These are phyloP conservation scores for Sclerotiophoma versabilis DNA, from an alignment of 2,329 filamentous ascomycete species.

Conservation along the genomic window DNA sequence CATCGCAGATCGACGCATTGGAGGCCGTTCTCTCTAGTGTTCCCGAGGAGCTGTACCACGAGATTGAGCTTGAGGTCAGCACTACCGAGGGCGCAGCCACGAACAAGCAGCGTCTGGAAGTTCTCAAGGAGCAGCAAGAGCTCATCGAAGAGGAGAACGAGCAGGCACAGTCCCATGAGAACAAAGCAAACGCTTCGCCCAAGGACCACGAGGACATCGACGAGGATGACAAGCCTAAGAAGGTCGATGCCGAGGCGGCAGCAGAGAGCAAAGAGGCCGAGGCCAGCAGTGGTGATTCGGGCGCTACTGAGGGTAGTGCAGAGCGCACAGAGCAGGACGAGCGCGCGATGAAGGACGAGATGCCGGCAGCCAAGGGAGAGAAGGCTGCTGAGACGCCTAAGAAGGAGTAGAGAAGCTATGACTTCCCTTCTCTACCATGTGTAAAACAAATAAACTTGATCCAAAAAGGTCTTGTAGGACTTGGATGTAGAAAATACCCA, in stretches of 20 bases:
- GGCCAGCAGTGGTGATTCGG: conserved; percentile 40
- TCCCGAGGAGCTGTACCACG: conserved; percentile 97
- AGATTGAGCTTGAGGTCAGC: conserved; percentile 98
- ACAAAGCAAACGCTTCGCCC: conserved; percentile 75
- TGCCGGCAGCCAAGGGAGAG: conserved; percentile 29
- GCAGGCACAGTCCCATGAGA: conserved; percentile 79
- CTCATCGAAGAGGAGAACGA: conserved; percentile 96
- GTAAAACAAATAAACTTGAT: conserved; percentile 12
- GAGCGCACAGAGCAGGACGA: conserved; percentile 46
- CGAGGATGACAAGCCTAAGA: conserved; percentile 79
- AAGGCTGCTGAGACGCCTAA: conserved; percentile 9
- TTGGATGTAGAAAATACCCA: conserved; percentile 15
- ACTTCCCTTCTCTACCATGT: conserved; percentile 6
- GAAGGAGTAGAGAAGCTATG: conserved; percentile 9
- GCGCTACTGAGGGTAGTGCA: conserved; percentile 32
- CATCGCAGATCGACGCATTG: conserved; percentile 89
- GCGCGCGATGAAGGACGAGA: conserved; percentile 33
- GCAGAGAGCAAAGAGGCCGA: conserved; percentile 40
- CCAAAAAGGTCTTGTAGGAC: conserved; percentile 1
- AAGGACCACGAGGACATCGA: conserved; percentile 93
- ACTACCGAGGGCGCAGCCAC: conserved; percentile 95
- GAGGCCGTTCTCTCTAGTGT: conserved; percentile 93
- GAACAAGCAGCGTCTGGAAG: conserved; percentile 98
- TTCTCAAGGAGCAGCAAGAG: conserved; percentile 97
- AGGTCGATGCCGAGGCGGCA: conserved; percentile 28